phyloP scores from a whole-genome alignment of 306 rosid genomes.

The Hylodesmum podocarpum region DNA sequence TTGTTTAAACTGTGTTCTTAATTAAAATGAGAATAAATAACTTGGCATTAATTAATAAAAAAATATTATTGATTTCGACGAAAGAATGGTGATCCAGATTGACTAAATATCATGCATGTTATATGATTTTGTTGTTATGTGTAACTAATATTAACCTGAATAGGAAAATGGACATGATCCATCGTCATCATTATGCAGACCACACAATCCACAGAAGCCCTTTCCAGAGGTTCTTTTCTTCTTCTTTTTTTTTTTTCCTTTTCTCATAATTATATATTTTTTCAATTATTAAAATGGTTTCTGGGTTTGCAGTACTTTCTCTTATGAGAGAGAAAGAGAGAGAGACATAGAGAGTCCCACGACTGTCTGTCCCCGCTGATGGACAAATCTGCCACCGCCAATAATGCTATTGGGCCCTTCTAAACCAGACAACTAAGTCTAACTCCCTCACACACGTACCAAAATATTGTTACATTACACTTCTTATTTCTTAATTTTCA shows the following conservation, averaged over 20 bases:
- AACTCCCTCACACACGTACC: constrained; percentile 16
- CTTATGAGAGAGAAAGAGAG: background rate
- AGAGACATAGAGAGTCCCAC: constrained; percentile 62
- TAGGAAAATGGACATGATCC: constrained; percentile 35
- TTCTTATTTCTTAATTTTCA: no score
- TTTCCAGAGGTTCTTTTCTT: constrained; percentile 39
- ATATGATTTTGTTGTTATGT: constrained; percentile 18
- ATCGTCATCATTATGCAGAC: constrained; percentile 35
- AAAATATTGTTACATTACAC: no score
- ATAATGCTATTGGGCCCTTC: constrained; percentile 90
- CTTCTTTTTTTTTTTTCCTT: background rate
- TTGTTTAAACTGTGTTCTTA: no score
- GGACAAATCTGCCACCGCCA: constrained; percentile 94
- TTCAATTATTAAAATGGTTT: background rate
- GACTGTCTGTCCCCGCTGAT: constrained; percentile 68
- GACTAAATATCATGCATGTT: background rate
- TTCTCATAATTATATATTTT: background rate
- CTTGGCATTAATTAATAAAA: no score
- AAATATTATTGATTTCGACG: no score
- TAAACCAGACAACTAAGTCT: constrained; percentile 53
- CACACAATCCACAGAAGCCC: constrained; percentile 58
- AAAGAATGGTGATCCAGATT: background rate
- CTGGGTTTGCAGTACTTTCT: constrained; percentile 30
- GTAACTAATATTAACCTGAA: background rate
- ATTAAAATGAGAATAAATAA: no score